These are phyloP conservation scores for Penicillium roqueforti DNA, from an alignment of 495 filamentous ascomycete genomes.

Conservation along the genomic window DNA sequence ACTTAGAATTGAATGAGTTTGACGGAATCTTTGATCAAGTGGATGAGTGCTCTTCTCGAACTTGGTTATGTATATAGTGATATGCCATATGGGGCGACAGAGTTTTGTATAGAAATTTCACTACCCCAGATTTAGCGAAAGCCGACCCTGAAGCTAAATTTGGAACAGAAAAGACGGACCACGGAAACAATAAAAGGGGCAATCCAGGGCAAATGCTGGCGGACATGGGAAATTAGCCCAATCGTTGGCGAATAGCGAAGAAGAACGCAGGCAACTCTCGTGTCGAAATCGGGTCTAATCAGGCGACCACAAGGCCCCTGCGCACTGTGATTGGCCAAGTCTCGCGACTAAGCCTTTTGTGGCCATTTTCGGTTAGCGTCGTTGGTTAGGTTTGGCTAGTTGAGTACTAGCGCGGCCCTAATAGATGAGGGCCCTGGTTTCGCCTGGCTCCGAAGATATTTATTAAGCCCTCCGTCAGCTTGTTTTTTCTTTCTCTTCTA, in stretches of 20 bases:
- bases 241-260: background rate
- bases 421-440: background rate
- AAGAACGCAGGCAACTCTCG: background rate
- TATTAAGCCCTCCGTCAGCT: background rate
- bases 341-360: background rate
- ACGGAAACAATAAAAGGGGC: conserved; percentile 2
- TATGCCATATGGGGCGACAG: no score
- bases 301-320: background rate
- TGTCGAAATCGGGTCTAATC: background rate
- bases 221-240: background rate
- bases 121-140: background rate
- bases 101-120: background rate
- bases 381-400: background rate
- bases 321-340: background rate
- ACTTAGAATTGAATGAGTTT: no score
- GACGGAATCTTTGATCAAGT: background rate
- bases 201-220: background rate
- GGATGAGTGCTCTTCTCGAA: background rate
- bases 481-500: background rate
- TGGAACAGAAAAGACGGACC: background rate
- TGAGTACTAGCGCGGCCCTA: background rate
- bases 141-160: background rate
- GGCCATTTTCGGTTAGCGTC: background rate
- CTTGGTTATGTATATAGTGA: background rate
- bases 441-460: background rate